Percentiles rank a stretch among this genome's conserved stretches.
Conservation (phyloP, 2,329 filamentous ascomycete species). For the Teratosphaeria zuluensis region DNA sequence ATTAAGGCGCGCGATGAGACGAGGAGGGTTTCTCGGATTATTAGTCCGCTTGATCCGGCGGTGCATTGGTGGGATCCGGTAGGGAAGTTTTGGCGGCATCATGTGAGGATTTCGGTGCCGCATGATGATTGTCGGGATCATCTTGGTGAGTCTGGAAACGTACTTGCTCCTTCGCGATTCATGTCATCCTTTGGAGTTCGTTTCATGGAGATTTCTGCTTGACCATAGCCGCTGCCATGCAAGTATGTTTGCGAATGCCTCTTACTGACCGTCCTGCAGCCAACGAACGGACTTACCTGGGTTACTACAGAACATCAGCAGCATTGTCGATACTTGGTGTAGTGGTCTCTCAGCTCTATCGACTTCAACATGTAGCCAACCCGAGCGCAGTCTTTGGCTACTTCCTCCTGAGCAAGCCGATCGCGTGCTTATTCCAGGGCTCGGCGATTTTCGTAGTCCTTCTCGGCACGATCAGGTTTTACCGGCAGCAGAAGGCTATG, state of each 20-base stretch:
- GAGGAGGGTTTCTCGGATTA: constrained; percentile 2
- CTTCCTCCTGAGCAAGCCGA: constrained; percentile 50
- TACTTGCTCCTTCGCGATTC: no score
- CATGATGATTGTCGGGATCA: constrained; percentile 45
- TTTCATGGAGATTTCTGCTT: no score
- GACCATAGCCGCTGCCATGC: no score
- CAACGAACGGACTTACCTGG: constrained; percentile 64
- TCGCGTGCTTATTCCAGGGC: constrained; percentile 42
- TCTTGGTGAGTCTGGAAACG: constrained; percentile 42
- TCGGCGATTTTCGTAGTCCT: constrained; percentile 40
- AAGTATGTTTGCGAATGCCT: no score
- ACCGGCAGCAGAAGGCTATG: constrained; percentile 51
- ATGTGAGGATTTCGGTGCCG: constrained; percentile 43
- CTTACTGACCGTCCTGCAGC: constrained; percentile 37
- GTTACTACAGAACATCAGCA: constrained; percentile 61
- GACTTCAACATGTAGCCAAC: constrained; percentile 43
- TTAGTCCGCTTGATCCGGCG: constrained; percentile 5
- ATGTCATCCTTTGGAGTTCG: no score
- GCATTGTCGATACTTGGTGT: constrained; percentile 59
- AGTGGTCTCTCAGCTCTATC: constrained; percentile 57
- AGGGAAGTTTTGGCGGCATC: constrained; percentile 38
- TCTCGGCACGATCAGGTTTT: constrained; percentile 51
- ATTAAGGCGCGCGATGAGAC: constrained; percentile 1
- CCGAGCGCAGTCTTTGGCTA: constrained; percentile 46
- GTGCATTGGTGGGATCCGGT: constrained; percentile 30